A percentile compares a stretch with the other conserved stretches of the same genome.
These are phyloP conservation scores for Botrytis byssoidea DNA, from an alignment of 2,329 filamentous ascomycete genomes.

Conservation along the genomic window DNA sequence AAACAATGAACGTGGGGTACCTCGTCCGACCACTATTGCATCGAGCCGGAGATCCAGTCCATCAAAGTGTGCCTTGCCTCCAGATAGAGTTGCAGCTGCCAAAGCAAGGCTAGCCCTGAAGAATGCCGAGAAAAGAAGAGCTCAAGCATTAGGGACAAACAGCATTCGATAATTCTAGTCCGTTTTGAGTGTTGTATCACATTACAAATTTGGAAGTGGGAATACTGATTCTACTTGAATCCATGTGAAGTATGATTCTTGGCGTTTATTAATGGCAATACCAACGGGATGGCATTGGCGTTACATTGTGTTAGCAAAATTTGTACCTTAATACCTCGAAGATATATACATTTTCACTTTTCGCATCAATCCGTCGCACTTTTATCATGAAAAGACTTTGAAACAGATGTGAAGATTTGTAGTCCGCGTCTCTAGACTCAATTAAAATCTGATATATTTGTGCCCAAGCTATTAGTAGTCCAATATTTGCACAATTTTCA, in stretches of 20 bases:
- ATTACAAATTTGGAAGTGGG: background rate
- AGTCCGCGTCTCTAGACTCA: background rate
- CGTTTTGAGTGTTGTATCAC: background rate
- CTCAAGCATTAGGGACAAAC: constrained; percentile 23
- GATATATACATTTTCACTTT: constrained; percentile 11
- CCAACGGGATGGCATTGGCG: constrained; percentile 8
- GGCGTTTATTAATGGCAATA: constrained; percentile 8
- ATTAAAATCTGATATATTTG: background rate
- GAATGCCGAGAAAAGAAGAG: constrained; percentile 35
- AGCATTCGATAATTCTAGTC: constrained; percentile 12
- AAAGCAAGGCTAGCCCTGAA: constrained; percentile 39
- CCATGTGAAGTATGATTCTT: constrained; percentile 18
- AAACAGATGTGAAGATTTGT: background rate
- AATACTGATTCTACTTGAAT: background rate
- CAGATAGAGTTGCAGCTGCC: constrained; percentile 40
- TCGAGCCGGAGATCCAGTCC: constrained; percentile 30
- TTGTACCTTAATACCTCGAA: constrained; percentile 15
- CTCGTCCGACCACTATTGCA: constrained; percentile 19
- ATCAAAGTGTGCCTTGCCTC: constrained; percentile 33
- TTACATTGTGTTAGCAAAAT: constrained; percentile 2
- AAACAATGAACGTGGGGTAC: constrained; percentile 21
- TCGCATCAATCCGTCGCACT: background rate
- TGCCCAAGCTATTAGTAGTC: background rate
- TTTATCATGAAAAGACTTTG: background rate
- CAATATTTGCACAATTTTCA: background rate